A percentile compares a stretch with the other conserved stretches of the same genome.
Conservation (phyloP, 371 early-diverging fungal genomes). For the Circinella minor region DNA sequence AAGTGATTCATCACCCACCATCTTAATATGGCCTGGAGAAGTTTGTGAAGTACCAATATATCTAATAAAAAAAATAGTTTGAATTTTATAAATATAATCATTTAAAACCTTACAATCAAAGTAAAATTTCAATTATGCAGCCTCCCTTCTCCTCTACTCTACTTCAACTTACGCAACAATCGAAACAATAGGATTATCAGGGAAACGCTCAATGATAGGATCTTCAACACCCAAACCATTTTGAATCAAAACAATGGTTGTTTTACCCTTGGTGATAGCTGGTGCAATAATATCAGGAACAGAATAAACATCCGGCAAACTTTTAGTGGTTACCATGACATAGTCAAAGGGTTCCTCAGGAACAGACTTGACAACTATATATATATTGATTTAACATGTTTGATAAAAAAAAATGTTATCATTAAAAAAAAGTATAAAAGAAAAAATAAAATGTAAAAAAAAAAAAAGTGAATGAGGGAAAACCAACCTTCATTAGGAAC, state of each 20-base stretch:
- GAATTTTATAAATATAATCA: background rate
- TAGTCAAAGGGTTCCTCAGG: conserved; percentile 64
- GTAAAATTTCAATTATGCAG: background rate
- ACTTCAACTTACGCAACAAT: conserved; percentile 71
- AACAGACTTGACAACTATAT: conserved; percentile 50
- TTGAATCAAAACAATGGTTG: conserved; percentile 82
- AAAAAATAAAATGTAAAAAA: no score
- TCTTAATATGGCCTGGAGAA: conserved; percentile 60
- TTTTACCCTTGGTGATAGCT: conserved; percentile 59
- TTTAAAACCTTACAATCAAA: background rate
- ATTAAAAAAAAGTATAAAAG: conserved; percentile 27
- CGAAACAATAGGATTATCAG: conserved; percentile 71
- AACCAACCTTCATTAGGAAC: conserved; percentile 59
- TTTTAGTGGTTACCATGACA: conserved; percentile 79
- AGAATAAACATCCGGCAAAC: conserved; percentile 66
- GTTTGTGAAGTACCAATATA: conserved; percentile 74
- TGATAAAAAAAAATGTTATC: no score
- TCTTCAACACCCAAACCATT: conserved; percentile 88
- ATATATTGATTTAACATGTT: background rate
- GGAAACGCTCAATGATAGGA: conserved; percentile 65
- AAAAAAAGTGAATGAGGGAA: no score
- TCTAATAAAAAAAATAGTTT: background rate
- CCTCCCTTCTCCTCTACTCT: no score
- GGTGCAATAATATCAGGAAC: conserved; percentile 69
- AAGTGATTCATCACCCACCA: conserved; percentile 42